Percentiles rank a stretch among this genome's conserved stretches.
These are phyloP conservation scores for Botrytis tulipae DNA, from an alignment of 2,329 filamentous ascomycete species.

Conservation along the genomic window DNA sequence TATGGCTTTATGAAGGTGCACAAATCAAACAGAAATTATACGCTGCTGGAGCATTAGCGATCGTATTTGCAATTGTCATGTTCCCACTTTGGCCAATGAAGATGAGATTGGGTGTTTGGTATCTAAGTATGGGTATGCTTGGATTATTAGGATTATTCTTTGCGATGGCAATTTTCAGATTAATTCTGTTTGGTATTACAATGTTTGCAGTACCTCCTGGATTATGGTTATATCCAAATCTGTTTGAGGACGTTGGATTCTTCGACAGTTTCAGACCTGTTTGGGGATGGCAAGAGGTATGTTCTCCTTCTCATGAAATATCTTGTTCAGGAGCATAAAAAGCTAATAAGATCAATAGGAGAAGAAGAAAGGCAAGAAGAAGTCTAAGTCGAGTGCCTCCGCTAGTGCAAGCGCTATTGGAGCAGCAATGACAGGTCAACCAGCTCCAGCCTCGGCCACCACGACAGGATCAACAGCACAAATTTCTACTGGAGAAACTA, in stretches of 20 bases:
- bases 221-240: slow-evolving; percentile 96
- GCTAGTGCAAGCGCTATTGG: slow-evolving; percentile 34
- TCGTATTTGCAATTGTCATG: slow-evolving; percentile 85
- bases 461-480: slow-evolving; percentile 41
- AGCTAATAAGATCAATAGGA: slow-evolving; percentile 29
- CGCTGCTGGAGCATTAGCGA: slow-evolving; percentile 74
- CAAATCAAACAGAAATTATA: slow-evolving; percentile 94
- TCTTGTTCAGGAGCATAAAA: not conserved
- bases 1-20: slow-evolving; percentile 92
- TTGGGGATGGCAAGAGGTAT: slow-evolving; percentile 97
- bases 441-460: slow-evolving; percentile 37
- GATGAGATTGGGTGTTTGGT: slow-evolving; percentile 92
- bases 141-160: slow-evolving; percentile 92
- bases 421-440: slow-evolving; percentile 39
- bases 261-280: slow-evolving; percentile 94
- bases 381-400: slow-evolving; percentile 37
- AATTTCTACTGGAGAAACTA: slow-evolving; percentile 38
- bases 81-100: slow-evolving; percentile 96
- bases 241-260: slow-evolving; percentile 98
- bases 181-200: slow-evolving; percentile 86
- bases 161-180: slow-evolving; percentile 92
- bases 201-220: slow-evolving; percentile 82
- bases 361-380: slow-evolving; percentile 42
- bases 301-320: slow-evolving; percentile 36
- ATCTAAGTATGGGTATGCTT: slow-evolving; percentile 90